These are phyloP conservation scores for Hebeloma cylindrosporum DNA, from an alignment of 768 basidiomycete genomes.

Conservation along the genomic window DNA sequence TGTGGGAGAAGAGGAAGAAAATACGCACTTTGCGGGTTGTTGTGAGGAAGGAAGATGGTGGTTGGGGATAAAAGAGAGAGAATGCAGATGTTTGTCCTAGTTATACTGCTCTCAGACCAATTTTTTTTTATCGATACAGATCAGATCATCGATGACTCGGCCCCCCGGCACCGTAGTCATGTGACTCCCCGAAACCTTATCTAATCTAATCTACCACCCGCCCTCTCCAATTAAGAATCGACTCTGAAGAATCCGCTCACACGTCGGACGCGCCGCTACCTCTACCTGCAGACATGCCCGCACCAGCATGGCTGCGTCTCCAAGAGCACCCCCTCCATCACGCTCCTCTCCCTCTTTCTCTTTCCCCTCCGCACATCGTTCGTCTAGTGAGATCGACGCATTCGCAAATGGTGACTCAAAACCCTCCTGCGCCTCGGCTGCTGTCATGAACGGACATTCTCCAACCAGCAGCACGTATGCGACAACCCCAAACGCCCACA, in stretches of 20 bases:
- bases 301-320: slow-evolving; percentile 84
- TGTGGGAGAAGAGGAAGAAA: slow-evolving; percentile 23
- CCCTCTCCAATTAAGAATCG: slow-evolving; percentile 76
- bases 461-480: slow-evolving; percentile 92
- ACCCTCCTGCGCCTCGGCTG: slow-evolving; percentile 88
- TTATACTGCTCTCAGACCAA: slow-evolving; percentile 52
- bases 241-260: slow-evolving; percentile 77
- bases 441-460: slow-evolving; percentile 89
- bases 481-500: slow-evolving; percentile 98
- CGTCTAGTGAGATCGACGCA: slow-evolving; percentile 74
- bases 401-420: slow-evolving; percentile 73
- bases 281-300: slow-evolving; percentile 83
- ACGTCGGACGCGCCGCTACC: slow-evolving; percentile 75
- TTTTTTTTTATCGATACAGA: slow-evolving; percentile 67
- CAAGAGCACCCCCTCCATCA: slow-evolving; percentile 83
- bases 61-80: slow-evolving; percentile 44
- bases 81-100: slow-evolving; percentile 51
- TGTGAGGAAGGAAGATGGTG: slow-evolving; percentile 42
- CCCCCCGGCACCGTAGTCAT: slow-evolving; percentile 17
- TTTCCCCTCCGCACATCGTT: slow-evolving; percentile 75
- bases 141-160: slow-evolving; percentile 43
- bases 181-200: too few species aligned
- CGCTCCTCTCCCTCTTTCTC: slow-evolving; percentile 71
- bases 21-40: slow-evolving; percentile 40
- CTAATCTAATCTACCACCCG: too few species aligned